Conservation (phyloP, 2,329 filamentous ascomycete genomes). For the Sporothrix phasma region DNA sequence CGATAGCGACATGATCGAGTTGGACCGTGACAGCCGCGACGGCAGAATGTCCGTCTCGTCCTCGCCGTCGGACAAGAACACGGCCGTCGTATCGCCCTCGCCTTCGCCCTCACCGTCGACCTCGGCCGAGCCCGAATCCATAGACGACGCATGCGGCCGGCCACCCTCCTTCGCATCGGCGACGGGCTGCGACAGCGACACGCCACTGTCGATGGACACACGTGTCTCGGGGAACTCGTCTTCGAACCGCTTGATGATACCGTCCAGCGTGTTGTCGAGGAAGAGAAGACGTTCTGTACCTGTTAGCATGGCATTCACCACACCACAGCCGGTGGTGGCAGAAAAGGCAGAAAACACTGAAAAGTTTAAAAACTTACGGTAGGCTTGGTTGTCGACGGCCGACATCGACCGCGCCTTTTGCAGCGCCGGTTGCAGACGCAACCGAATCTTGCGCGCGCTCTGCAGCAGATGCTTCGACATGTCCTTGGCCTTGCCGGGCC, state of each 20-base stretch:
- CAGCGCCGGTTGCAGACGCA: conserved; percentile 73
- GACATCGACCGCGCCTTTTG: conserved; percentile 59
- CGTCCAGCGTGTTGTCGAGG: conserved; percentile 76
- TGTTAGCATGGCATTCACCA: not conserved
- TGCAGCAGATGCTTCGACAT: conserved; percentile 86
- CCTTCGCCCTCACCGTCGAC: not conserved
- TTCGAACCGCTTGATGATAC: conserved; percentile 92
- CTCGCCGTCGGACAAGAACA: conserved; percentile 36
- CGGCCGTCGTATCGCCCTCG: conserved; percentile 24
- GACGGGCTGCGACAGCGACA: conserved; percentile 21
- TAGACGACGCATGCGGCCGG: conserved; percentile 19
- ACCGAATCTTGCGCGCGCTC: conserved; percentile 80
- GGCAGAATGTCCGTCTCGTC: conserved; percentile 38
- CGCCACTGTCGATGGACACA: conserved; percentile 27
- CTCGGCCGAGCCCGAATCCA: conserved; percentile 11
- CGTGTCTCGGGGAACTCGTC: conserved; percentile 91
- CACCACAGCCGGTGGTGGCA: not conserved
- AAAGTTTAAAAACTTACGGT: conserved; percentile 53
- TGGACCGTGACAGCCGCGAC: conserved; percentile 38
- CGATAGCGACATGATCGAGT: conserved; percentile 40
- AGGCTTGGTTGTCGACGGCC: conserved; percentile 59
- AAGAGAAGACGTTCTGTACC: conserved; percentile 64
- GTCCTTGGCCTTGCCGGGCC: conserved; percentile 63
- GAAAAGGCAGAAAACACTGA: no score
- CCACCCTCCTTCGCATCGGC: not conserved